Evolutionary conservation across 2,329 filamentous ascomycete genomes (phyloP).

Genomic region (Rugonectria rugulosa): DNA sequence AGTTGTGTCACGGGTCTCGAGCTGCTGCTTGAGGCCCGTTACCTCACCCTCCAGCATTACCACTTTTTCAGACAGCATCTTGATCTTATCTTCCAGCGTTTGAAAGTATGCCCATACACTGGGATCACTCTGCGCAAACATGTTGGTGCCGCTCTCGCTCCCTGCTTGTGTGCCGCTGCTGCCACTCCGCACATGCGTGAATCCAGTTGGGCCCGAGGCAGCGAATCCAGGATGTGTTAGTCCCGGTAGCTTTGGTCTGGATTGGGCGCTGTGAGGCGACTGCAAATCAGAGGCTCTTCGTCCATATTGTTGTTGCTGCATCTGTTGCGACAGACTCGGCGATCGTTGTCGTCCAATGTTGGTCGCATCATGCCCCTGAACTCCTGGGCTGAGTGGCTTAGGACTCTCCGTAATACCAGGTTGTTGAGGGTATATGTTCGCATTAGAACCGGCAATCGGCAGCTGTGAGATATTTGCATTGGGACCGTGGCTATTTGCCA

Average conservation of each 20-base stretch:
- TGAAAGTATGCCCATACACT: constrained; percentile 78
- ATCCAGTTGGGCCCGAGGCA: constrained; percentile 41
- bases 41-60: constrained; percentile 45
- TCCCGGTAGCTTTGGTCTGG: constrained; percentile 48
- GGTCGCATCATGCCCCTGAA: constrained; percentile 59
- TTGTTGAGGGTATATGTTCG: constrained; percentile 75
- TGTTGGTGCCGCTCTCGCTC: constrained; percentile 72
- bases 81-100: constrained; percentile 66
- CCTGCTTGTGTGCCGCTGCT: constrained; percentile 59
- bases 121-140: constrained; percentile 68
- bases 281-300: constrained; percentile 64
- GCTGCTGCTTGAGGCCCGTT: constrained; percentile 43
- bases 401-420: constrained; percentile 84
- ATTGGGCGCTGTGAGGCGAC: constrained; percentile 58
- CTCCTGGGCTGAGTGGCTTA: constrained; percentile 79
- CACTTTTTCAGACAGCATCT: constrained; percentile 46
- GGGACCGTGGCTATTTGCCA: constrained; percentile 53
- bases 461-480: constrained; percentile 59
- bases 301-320: constrained; percentile 67
- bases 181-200: constrained; percentile 47
- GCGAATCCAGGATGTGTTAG: constrained; percentile 48
- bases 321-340: constrained; percentile 70
- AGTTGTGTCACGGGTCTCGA: constrained; percentile 42
- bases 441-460: constrained; percentile 54
- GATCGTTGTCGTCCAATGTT: constrained; percentile 65